These are phyloP conservation scores for Ulvella scutata DNA, from an alignment of 139 green algal species.

Conservation along the genomic window DNA sequence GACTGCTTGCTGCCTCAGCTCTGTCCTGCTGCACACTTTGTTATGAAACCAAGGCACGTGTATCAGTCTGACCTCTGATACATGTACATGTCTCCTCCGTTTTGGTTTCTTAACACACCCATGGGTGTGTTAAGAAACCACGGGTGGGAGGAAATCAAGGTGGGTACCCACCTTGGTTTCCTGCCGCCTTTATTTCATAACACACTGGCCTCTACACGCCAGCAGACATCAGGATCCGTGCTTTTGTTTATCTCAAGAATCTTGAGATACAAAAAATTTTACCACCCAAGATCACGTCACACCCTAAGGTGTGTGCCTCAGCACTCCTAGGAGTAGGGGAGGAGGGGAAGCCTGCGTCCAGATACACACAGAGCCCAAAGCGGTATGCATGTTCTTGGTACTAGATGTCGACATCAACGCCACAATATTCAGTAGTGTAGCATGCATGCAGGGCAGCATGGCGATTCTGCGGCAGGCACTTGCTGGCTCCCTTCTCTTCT, in stretches of 20 bases:
- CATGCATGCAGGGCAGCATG: not conserved
- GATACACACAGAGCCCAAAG: not conserved
- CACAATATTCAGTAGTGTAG: not conserved
- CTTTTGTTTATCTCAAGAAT: too few species aligned
- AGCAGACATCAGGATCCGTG: too few species aligned
- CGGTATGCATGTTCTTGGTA: not conserved
- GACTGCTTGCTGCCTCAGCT: not conserved
- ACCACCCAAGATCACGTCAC: not conserved
- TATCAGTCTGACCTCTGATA: too few species aligned
- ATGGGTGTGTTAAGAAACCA: too few species aligned
- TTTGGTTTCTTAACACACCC: not conserved
- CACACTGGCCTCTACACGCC: not conserved
- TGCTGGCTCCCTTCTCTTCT: conserved; percentile 46
- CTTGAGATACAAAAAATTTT: not conserved
- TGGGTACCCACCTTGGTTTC: too few species aligned
- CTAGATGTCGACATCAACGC: not conserved
- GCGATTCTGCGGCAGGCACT: conserved; percentile 4
- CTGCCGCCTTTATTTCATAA: not conserved
- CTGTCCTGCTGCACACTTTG: not conserved
- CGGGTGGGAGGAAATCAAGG: too few species aligned
- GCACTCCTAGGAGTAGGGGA: not conserved
- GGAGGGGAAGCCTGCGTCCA: not conserved
- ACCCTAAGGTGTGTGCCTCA: not conserved
- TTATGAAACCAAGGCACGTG: not conserved
- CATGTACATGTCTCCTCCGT: not conserved